These are phyloP conservation scores for Ustilago lituana DNA, from an alignment of 1,284 basidiomycete genomes.

Conservation along the genomic window DNA sequence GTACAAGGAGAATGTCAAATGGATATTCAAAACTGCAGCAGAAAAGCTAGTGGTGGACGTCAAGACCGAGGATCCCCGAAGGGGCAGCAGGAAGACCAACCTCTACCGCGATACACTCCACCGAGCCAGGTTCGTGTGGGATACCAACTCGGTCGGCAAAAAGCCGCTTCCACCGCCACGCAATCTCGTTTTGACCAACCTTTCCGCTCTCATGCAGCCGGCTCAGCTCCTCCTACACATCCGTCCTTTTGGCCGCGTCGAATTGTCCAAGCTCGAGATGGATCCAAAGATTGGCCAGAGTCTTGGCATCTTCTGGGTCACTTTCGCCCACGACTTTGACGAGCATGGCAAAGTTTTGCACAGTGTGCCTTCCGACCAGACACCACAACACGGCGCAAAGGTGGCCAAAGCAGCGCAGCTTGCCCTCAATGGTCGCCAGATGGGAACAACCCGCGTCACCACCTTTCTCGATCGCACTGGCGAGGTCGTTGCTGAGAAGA, in stretches of 20 bases:
- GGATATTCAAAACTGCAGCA: conserved; percentile 8
- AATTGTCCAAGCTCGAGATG: conserved; percentile 80
- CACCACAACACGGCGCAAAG: conserved; percentile 45
- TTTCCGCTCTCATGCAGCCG: conserved; percentile 78
- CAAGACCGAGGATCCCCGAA: conserved; percentile 13
- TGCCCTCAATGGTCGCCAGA: conserved; percentile 24
- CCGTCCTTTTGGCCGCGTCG: conserved; percentile 75
- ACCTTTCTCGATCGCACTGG: conserved; percentile 36
- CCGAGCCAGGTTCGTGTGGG: conserved; percentile 73
- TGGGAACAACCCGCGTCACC: conserved; percentile 20
- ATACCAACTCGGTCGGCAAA: conserved; percentile 77
- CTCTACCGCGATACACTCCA: conserved; percentile 18
- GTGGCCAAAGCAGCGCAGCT: conserved; percentile 35
- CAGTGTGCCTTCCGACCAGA: neutral
- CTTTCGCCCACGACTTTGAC: conserved; percentile 71
- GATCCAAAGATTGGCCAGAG: conserved; percentile 82
- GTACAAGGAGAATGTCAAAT: conserved; percentile 7
- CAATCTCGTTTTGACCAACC: conserved; percentile 77
- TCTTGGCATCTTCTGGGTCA: conserved; percentile 83
- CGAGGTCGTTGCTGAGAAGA: conserved; percentile 24
- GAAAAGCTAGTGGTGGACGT: conserved; percentile 22
- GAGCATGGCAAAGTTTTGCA: conserved; percentile 31
- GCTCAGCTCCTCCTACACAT: conserved; percentile 78
- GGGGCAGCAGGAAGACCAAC: conserved; percentile 4
- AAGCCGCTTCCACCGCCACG: conserved; percentile 75